phyloP scores from a whole-genome alignment of 345 rosid genomes.

The Eucalyptus sp. region DNA sequence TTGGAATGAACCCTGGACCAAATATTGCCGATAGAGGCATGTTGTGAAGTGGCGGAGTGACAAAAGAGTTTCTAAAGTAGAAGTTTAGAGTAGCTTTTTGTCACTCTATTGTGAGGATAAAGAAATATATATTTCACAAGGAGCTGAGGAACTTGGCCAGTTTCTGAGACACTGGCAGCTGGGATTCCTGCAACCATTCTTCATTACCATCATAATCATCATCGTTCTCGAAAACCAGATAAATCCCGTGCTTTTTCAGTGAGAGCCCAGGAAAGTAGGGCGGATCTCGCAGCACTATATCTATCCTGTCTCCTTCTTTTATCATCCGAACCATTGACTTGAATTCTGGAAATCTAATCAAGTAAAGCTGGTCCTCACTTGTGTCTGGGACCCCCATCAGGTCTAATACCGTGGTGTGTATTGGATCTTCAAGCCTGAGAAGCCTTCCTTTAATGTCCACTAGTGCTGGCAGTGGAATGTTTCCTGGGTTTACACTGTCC shows the following conservation, averaged over 20 bases:
- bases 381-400: constrained; percentile 39
- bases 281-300: constrained; percentile 2
- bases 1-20: not conserved
- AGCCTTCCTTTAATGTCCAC: constrained; percentile 27
- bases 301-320: constrained; percentile 22
- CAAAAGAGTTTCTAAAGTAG: not conserved
- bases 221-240: constrained; percentile 26
- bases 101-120: not conserved
- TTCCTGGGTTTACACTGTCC: constrained; percentile 9
- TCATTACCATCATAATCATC: constrained; percentile 35
- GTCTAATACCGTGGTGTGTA: not conserved
- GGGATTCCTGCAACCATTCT: constrained; percentile 17
- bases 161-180: constrained; percentile 24
- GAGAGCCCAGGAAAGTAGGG: constrained; percentile 11
- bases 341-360: constrained; percentile 24
- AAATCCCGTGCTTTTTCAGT: constrained; percentile 31
- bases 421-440: not conserved
- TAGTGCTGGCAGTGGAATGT: constrained; percentile 10
- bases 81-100: not conserved
- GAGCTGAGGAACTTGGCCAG: constrained; percentile 27
- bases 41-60: not conserved
- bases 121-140: not conserved
- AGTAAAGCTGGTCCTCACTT: constrained; percentile 33
- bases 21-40: not conserved
- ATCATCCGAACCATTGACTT: constrained; percentile 16